Evolutionary conservation across 2,329 filamentous ascomycete genomes (phyloP).

Genomic region (Cytospora mali): DNA sequence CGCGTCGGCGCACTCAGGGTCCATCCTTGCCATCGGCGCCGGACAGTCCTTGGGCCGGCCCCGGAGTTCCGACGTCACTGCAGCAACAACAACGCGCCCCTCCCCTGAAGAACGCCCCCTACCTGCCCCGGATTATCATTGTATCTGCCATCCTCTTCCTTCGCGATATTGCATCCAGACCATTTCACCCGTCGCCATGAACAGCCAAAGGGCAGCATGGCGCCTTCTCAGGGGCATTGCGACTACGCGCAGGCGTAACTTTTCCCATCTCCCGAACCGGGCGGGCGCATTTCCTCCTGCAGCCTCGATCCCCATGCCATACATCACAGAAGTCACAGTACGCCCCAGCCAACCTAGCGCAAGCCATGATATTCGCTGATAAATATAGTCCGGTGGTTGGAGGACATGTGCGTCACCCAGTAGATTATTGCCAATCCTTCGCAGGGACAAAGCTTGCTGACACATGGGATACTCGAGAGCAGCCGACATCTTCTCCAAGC

Average conservation of each 20-base stretch:
- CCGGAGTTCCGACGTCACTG: conserved; percentile 24
- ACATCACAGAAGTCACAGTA: conserved; percentile 60
- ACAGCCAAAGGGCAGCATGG: conserved; percentile 39
- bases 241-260: conserved; percentile 42
- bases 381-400: conserved; percentile 69
- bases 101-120: no score
- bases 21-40: background rate
- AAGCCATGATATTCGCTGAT: conserved; percentile 35
- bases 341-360: conserved; percentile 27
- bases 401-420: conserved; percentile 66
- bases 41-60: conserved; percentile 12
- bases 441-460: conserved; percentile 31
- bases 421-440: background rate
- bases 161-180: conserved; percentile 2
- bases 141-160: background rate
- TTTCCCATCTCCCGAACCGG: conserved; percentile 46
- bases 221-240: conserved; percentile 42
- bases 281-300: conserved; percentile 34
- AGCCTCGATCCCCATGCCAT: conserved; percentile 58
- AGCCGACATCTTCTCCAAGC: conserved; percentile 83
- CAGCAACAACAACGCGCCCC: background rate
- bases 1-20: conserved; percentile 7
- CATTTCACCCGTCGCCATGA: conserved; percentile 37
- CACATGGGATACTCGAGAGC: conserved; percentile 29
- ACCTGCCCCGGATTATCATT: no score